A percentile compares a stretch with the other conserved stretches of the same genome.
phyloP scores from a whole-genome alignment of 2,329 filamentous ascomycete species.

The Diaporthe eres region DNA sequence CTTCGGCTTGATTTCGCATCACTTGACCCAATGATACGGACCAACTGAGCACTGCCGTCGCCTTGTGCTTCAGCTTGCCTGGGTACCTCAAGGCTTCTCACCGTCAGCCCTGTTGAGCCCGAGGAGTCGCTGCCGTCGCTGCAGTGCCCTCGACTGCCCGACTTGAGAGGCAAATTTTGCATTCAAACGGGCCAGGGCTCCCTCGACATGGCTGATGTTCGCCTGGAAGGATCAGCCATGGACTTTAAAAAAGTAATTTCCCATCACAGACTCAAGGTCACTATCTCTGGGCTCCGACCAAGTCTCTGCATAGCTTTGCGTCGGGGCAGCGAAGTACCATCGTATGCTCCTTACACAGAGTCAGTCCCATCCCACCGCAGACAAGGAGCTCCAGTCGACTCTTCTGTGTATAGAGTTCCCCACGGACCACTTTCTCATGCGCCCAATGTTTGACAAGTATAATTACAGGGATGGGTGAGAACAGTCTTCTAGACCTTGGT shows the following conservation, averaged over 20 bases:
- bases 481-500: no score
- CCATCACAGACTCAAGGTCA: neutral
- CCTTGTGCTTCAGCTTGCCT: neutral
- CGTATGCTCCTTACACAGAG: neutral
- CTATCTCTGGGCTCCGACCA: neutral
- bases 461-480: neutral
- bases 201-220: neutral
- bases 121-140: neutral
- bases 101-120: neutral
- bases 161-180: fast-evolving
- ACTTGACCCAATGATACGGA: neutral
- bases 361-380: neutral
- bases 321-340: neutral
- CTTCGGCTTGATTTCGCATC: neutral
- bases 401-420: neutral
- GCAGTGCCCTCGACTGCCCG: neutral
- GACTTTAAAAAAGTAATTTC: neutral
- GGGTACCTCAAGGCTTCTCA: neutral
- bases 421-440: neutral
- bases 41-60: neutral
- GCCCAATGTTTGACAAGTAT: neutral
- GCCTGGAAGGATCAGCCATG: neutral
- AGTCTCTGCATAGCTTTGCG: no score
- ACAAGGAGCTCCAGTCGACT: neutral
- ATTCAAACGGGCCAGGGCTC: neutral